A percentile compares a stretch with the other conserved stretches of the same genome.
These are phyloP conservation scores for Endotrypanum monterogeii DNA, from an alignment of 208 protist species.

Conservation along the genomic window DNA sequence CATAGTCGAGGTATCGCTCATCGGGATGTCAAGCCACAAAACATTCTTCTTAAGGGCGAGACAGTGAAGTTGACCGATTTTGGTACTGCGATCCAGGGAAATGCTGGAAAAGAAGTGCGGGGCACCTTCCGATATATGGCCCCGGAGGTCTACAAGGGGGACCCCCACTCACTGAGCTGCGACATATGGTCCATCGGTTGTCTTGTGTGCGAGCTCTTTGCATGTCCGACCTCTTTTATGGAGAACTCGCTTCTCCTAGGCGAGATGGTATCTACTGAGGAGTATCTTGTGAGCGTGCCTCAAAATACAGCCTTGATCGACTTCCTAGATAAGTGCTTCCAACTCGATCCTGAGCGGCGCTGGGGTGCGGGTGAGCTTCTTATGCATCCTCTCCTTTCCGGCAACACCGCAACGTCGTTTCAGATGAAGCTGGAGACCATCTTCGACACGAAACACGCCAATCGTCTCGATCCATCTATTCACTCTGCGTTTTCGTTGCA, in stretches of 20 bases:
- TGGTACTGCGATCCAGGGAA: slow-evolving; percentile 86
- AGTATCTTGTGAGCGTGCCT: slow-evolving; percentile 61
- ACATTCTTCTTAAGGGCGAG: slow-evolving; percentile 91
- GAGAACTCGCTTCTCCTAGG: slow-evolving; percentile 57
- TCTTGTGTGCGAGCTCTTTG: slow-evolving; percentile 86
- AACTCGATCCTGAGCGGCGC: slow-evolving; percentile 60
- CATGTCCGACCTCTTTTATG: slow-evolving; percentile 84
- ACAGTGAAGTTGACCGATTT: slow-evolving; percentile 98
- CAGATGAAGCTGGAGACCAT: slow-evolving; percentile 64
- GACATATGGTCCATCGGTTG: slow-evolving; percentile 94
- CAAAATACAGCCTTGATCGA: slow-evolving; percentile 61
- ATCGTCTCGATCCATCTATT: slow-evolving; percentile 18
- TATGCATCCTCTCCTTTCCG: slow-evolving; percentile 66
- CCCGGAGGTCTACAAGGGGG: slow-evolving; percentile 88
- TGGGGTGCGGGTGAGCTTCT: slow-evolving; percentile 66
- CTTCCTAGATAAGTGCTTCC: slow-evolving; percentile 86
- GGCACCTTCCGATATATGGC: slow-evolving; percentile 95
- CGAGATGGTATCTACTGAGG: slow-evolving; percentile 53
- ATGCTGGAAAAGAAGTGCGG: slow-evolving; percentile 68
- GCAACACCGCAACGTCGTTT: slow-evolving; percentile 37
- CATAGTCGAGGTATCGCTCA: slow-evolving; percentile 98
- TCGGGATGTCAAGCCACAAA: slow-evolving; percentile 98
- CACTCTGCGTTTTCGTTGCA: slow-evolving; percentile 45
- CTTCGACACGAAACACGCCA: slow-evolving; percentile 43
- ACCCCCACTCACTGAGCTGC: slow-evolving; percentile 81